These are phyloP conservation scores for Mycena epipterygia DNA, from an alignment of 768 basidiomycete species.

Conservation along the genomic window DNA sequence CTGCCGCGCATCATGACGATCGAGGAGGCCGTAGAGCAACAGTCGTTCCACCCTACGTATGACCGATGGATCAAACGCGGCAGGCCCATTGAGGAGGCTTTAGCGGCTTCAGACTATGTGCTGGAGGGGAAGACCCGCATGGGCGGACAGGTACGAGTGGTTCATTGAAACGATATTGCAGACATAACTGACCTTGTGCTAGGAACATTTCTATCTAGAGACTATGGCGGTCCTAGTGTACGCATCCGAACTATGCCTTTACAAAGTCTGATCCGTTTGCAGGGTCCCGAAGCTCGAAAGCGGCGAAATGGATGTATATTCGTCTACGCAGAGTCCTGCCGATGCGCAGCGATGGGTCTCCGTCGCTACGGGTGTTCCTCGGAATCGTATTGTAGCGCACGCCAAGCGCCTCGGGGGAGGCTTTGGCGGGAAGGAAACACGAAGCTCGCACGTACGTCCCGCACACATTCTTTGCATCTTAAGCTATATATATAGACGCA, in stretches of 20 bases:
- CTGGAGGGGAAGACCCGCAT: constrained; percentile 34
- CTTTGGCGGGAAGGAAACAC: constrained; percentile 37
- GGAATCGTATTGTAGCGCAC: constrained; percentile 35
- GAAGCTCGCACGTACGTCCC: constrained; percentile 33
- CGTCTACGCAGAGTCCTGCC: constrained; percentile 32
- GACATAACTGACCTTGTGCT: not conserved
- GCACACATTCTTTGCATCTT: not conserved
- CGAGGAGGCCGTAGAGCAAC: constrained; percentile 33
- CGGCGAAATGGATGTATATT: constrained; percentile 38
- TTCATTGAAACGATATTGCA: not conserved
- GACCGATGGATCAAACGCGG: constrained; percentile 34
- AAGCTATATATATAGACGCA: not conserved
- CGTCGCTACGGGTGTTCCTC: constrained; percentile 30
- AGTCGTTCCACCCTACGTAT: constrained; percentile 35
- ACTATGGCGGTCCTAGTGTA: constrained; percentile 37
- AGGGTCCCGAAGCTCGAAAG: constrained; percentile 38
- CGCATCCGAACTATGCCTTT: not conserved
- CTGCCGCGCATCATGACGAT: constrained; percentile 36
- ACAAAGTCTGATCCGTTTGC: not conserved
- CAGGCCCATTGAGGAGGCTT: constrained; percentile 27
- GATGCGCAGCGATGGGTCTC: constrained; percentile 35
- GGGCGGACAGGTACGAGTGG: constrained; percentile 32
- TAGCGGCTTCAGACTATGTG: constrained; percentile 33
- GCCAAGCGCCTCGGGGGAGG: constrained; percentile 39
- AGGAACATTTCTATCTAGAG: constrained; percentile 38